Percentiles rank a stretch among this genome's conserved stretches.
phyloP scores from a whole-genome alignment of 371 early-diverging fungal genomes.

The Syncephalastrum racemosum region DNA sequence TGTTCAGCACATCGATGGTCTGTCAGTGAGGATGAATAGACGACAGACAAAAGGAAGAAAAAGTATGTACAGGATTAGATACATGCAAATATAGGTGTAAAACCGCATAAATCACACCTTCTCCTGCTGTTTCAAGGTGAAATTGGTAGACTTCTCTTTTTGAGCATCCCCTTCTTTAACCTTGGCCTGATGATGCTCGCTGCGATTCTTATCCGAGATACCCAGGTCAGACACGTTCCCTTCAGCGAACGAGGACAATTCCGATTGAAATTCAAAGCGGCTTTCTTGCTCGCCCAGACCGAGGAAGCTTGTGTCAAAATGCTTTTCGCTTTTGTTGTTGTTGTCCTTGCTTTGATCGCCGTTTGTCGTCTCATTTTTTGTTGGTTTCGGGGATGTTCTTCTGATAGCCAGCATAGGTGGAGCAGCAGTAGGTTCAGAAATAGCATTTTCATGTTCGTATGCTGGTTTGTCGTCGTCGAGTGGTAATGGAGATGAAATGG shows the following conservation, averaged over 20 bases:
- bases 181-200: neutral
- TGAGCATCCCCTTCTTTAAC: constrained; percentile 6
- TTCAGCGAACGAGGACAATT: constrained; percentile 11
- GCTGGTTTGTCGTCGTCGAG: constrained; percentile 5
- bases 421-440: neutral
- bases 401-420: neutral
- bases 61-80: neutral
- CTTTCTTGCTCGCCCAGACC: constrained; percentile 13
- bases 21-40: constrained; percentile 17
- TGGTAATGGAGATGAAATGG: constrained; percentile 1
- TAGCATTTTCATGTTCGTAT: constrained; percentile 1
- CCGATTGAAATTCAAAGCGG: constrained; percentile 13
- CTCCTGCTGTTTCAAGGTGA: constrained; percentile 67
- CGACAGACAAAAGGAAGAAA: neutral
- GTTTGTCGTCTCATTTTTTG: no score
- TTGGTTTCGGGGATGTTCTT: no score
- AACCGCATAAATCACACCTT: constrained; percentile 37
- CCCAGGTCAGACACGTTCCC: neutral
- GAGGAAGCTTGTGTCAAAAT: no score
- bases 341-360: no score
- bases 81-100: neutral
- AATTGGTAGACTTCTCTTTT: constrained; percentile 23
- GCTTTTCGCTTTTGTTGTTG: no score
- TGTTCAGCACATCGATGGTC: constrained; percentile 68
- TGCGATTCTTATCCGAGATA: neutral